Base-by-base conservation (phyloP, 2,329 filamentous ascomycete genomes). In the Davidsoniella australis region DNA sequence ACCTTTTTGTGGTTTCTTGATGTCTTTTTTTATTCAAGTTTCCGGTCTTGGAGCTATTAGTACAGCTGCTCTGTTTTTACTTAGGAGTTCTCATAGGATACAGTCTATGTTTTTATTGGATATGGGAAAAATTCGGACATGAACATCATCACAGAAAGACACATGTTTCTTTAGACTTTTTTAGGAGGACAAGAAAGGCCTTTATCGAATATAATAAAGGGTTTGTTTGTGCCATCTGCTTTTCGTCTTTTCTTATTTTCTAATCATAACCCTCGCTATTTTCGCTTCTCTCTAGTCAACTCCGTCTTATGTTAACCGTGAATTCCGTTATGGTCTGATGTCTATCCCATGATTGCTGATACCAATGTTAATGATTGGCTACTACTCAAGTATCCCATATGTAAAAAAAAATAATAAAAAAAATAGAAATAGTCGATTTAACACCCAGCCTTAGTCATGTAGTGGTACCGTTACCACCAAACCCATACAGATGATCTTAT, bases 131-230 rank as follows among this genome's bases (percentile, higher is more conserved):
- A 33, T 33, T 43, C 41, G 41, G 41, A 43, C 29, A 43, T 43
- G 2, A 43, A 43, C 41, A 29, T 43, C 41, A 29, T 43, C 41
- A 43, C 41, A 43, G 14, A 43, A 43, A 43, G 41, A 43, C 17
- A 33, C 23, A 43, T 43, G 41, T 43, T 43, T 43, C 29, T 26
- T 26, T 29, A 26, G 41, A 43, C 29, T 29, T 29, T 42, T 43
- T 42, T 5, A 26, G 41, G 23, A 12, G 41, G 41, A 26, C 29
- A 33, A 43, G n/a, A 43, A 16, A 43, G 29, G 20, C 41, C 20
- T 43, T 26, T 43, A 26, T 43, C 40, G 41, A n/a, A 43, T 43
- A 43, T 23, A 43, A 26, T n/a, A 26, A 26, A 43, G 41, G 23
- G 24, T 45, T 38, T 46, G 9, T n/a, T 37, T 41, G 45, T 17